These are phyloP conservation scores for Starmerella khaoyaiensis DNA, from an alignment of 805 yeast genomes.

Conservation along the genomic window DNA sequence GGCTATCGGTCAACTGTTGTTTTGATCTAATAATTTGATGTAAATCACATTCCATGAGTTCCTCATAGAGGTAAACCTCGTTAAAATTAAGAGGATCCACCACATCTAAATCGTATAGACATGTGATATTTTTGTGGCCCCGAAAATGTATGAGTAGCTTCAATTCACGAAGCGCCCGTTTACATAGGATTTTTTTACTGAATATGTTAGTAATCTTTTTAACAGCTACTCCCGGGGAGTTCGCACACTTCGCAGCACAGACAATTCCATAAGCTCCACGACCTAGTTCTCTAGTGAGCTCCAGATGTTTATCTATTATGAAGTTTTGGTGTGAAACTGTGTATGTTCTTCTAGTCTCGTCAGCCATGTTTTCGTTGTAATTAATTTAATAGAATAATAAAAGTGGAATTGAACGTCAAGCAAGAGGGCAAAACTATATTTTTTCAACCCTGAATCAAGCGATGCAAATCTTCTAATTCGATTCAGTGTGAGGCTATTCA, in stretches of 20 bases:
- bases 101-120: constrained; percentile 87
- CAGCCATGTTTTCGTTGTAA: constrained; percentile 13
- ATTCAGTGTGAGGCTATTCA: no score
- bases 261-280: constrained; percentile 98
- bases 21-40: constrained; percentile 92
- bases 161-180: constrained; percentile 81
- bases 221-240: constrained; percentile 78
- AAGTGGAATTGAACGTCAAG: no score
- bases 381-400: no score
- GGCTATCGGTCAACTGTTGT: constrained; percentile 79
- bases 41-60: constrained; percentile 97
- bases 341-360: constrained; percentile 30
- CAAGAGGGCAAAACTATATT: no score
- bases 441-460: no score
- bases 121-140: constrained; percentile 92
- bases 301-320: constrained; percentile 77
- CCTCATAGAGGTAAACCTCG: constrained; percentile 88
- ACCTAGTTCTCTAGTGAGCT: constrained; percentile 83
- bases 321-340: constrained; percentile 83
- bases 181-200: constrained; percentile 78
- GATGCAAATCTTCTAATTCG: no score
- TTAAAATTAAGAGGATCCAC: constrained; percentile 69
- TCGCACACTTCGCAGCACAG: constrained; percentile 64
- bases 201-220: constrained; percentile 93
- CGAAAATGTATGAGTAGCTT: constrained; percentile 84